phyloP scores from a whole-genome alignment of 2,329 filamentous ascomycete species.

The Colletotrichum aenigma region DNA sequence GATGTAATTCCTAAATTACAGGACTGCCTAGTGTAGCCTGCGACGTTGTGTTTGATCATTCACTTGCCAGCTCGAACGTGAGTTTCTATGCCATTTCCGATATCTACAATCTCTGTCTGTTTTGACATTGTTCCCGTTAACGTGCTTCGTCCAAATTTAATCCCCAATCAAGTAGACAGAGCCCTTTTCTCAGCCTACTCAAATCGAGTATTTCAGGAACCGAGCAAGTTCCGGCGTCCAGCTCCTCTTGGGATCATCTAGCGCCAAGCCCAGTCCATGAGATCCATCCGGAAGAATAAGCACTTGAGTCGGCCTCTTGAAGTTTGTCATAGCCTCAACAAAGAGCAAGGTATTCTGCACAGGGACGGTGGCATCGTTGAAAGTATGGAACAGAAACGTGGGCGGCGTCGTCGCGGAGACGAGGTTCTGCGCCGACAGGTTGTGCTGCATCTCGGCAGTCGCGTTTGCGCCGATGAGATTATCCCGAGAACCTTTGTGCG shows the following conservation, averaged over 20 bases:
- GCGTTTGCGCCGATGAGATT: slow-evolving; percentile 24
- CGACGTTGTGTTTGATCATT: neutral
- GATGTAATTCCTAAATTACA: neutral
- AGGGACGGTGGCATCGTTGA: slow-evolving; percentile 28
- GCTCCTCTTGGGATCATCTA: slow-evolving; percentile 24
- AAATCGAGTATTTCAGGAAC: slow-evolving; percentile 27
- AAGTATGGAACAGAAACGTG: slow-evolving; percentile 38
- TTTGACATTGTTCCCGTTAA: neutral
- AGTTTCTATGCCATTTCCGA: neutral
- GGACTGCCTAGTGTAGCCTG: neutral
- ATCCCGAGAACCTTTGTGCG: slow-evolving; percentile 22
- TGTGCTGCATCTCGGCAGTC: slow-evolving; percentile 14
- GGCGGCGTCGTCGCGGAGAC: slow-evolving; percentile 30
- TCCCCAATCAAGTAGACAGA: rapidly evolving
- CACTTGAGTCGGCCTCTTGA: slow-evolving; percentile 25
- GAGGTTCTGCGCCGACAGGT: slow-evolving; percentile 28
- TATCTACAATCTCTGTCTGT: neutral
- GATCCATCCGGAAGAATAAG: slow-evolving; percentile 31
- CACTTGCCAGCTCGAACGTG: neutral
- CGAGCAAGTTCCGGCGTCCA: slow-evolving; percentile 31
- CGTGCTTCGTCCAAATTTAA: neutral
- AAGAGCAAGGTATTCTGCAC: slow-evolving; percentile 32
- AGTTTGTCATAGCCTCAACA: slow-evolving; percentile 25
- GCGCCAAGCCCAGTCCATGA: slow-evolving; percentile 29
- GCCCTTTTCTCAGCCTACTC: neutral